Base-by-base conservation (phyloP, 768 basidiomycete species). In the Naganishia kalamii region DNA sequence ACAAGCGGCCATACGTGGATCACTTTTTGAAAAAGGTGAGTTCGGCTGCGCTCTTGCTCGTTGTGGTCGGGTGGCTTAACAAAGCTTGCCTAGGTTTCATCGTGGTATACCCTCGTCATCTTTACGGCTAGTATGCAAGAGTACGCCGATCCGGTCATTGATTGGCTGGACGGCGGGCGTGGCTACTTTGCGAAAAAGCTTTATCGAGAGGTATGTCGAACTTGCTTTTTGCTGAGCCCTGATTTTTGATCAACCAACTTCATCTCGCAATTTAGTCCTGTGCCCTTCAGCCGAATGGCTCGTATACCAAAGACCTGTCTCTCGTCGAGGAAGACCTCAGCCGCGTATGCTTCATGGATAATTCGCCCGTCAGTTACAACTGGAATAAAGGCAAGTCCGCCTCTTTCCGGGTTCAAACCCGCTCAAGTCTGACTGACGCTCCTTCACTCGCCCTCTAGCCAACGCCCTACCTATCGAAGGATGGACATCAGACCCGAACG, bases 111-210 rank as follows among this genome's bases (percentile, higher is more conserved):
- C 1, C 84, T 99, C 66, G 92, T 99, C 60, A 92, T 99, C 69
- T 99, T 94, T 80, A 99, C 96, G 33, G 96, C 96, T 7, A 97
- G 94, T 10, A 91, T 99, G 90, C 89, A 92, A 74, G 96, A 99
- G 79, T 99, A 99, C 77, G 96, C 96, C 67, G 96, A 99, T 81
- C 96, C 96, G 0, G 93, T 99, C 30, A 99, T 99, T 70, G 96
- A 99, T 79, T 99, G 96, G 96, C 81, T 99, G 61, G 96, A 99
- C 75, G 91, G 88, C 62, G 91, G 92, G 3, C 85, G 91, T 48
- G 93, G 92, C 19, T 89, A 98, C 65, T 84, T 99, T 37, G 85
- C 83, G 1, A 88, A 89, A 68, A 86, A 92, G 37, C 82, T 96
- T 68, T 99, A 98, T 80, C 86, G 96, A 68, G 92, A 96, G 81